A percentile compares a stretch with the other conserved stretches of the same genome.
These are phyloP conservation scores for Simplicillium aogashimaense DNA, from an alignment of 2,329 filamentous ascomycete species.

Conservation along the genomic window DNA sequence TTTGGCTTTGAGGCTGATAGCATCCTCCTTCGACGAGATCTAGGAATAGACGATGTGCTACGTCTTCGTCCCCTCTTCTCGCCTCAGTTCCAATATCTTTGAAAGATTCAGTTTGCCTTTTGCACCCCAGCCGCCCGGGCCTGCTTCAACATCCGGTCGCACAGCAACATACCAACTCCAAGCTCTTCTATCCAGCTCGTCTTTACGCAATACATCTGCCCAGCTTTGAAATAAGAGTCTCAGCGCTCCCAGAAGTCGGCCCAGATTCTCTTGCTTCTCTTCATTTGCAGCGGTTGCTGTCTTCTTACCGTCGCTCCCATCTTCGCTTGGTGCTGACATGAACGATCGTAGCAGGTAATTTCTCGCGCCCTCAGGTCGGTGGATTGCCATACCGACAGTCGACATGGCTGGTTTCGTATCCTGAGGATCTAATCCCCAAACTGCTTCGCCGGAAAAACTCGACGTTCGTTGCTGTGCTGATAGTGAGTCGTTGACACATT, in stretches of 20 bases:
- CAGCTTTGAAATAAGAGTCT: slow-evolving; percentile 67
- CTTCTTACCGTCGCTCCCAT: slow-evolving; percentile 29
- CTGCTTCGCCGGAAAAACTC: slow-evolving; percentile 35
- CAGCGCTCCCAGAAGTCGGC: slow-evolving; percentile 59
- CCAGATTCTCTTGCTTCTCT: slow-evolving; percentile 61
- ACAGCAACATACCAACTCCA: slow-evolving; percentile 77
- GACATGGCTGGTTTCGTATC: slow-evolving; percentile 31
- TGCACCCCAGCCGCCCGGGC: slow-evolving; percentile 72
- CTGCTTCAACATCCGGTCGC: slow-evolving; percentile 64
- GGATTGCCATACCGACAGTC: slow-evolving; percentile 54
- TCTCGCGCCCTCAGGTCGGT: slow-evolving; percentile 60
- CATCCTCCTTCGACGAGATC: no score
- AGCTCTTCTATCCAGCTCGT: slow-evolving; percentile 65
- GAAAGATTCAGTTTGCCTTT: slow-evolving; percentile 60
- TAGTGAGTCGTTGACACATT: slow-evolving; percentile 44
- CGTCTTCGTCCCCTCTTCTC: slow-evolving; percentile 14
- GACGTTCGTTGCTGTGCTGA: slow-evolving; percentile 33
- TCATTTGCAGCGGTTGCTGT: slow-evolving; percentile 39
- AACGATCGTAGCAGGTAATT: slow-evolving; percentile 52
- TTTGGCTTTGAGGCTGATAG: no score
- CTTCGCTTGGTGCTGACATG: slow-evolving; percentile 28
- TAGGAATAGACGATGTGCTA: no score
- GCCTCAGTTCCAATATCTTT: slow-evolving; percentile 54
- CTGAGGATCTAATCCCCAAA: slow-evolving; percentile 52
- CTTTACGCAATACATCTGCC: slow-evolving; percentile 48